Conservation (phyloP, 345 rosid genomes). For the Populus nigra region DNA sequence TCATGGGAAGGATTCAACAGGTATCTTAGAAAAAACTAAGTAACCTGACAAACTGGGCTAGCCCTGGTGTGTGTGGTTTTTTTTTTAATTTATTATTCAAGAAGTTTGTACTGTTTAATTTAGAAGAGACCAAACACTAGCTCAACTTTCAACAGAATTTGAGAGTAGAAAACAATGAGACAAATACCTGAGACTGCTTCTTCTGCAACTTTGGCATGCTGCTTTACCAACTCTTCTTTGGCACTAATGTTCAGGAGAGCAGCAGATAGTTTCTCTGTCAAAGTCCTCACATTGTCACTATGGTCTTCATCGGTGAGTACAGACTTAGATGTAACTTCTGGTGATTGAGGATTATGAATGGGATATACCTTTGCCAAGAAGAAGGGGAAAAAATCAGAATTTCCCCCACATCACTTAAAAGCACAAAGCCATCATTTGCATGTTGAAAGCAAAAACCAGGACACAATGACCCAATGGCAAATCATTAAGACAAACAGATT, state of each 20-base stretch:
- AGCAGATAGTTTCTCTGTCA: constrained; percentile 70
- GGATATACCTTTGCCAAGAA: constrained; percentile 35
- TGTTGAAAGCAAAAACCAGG: too few species aligned
- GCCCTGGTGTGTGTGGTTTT: background rate
- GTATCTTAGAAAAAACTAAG: background rate
- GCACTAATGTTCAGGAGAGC: constrained; percentile 77
- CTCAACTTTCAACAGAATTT: background rate
- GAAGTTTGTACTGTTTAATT: background rate
- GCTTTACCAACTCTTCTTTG: constrained; percentile 86
- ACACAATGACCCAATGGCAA: background rate
- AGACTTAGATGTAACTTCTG: constrained; percentile 53
- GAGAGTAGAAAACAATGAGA: background rate
- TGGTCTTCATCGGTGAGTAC: constrained; percentile 47
- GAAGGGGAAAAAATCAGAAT: constrained; percentile 14
- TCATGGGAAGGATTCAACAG: background rate
- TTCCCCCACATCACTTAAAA: background rate
- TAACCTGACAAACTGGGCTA: background rate
- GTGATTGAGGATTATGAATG: constrained; percentile 50
- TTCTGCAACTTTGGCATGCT: constrained; percentile 91
- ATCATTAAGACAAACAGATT: background rate
- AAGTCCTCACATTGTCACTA: constrained; percentile 43
- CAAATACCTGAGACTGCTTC: constrained; percentile 95
- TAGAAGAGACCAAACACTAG: background rate
- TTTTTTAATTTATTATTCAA: background rate
- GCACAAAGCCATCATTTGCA: background rate